Evolutionary conservation across 2,329 filamentous ascomycete species (phyloP), one percentile per base, ranked within the genome.

Genomic region (Microdochium paspali): DNA sequence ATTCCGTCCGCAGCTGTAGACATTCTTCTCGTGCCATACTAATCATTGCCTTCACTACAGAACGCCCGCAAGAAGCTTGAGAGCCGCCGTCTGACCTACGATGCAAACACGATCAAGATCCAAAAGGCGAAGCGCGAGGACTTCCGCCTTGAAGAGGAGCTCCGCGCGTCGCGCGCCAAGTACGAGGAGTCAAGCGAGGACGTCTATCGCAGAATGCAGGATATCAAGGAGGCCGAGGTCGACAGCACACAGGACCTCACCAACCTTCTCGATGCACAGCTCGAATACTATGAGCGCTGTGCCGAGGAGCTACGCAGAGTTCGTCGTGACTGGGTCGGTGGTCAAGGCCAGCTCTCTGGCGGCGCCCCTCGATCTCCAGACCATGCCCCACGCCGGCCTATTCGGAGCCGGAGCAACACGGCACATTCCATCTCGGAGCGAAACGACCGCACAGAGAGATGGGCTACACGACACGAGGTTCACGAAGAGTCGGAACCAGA

Each of bases 171-270:
- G 64, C 95, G 95, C 65, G 87, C 88, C 58, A 97, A 97, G 68
- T 97, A 95, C 61, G 93, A 97, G 62, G 93, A 97, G 70, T 85
- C 88, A 15, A 93, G 80, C 61, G 91, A 97, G 61, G 91, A 97
- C 58, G 90, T 97, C 47, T 78, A 84, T 57, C 81, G 91, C 50
- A 80, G 91, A 47, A 97, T 97, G 93, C 82, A 94, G 66, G 91
- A 97, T 61, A 94, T 97, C 69, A 91, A 93, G 69, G 90, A 96
- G 58, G 80, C 88, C 21, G 91, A 97, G 66, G 76, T 74, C 40
- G 91, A 97, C 53, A 89, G 84, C 59, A 79, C 95, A 39, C 74
- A 78, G 44, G 89, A 95, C 60, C 71, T 97, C 48, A 82, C 82
- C 3, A 72, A 80, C 18, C 94, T 97, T 63, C 70, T 97, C 46